phyloP scores from a whole-genome alignment of 2,329 filamentous ascomycete species.

The Fusarium decemcellulare region DNA sequence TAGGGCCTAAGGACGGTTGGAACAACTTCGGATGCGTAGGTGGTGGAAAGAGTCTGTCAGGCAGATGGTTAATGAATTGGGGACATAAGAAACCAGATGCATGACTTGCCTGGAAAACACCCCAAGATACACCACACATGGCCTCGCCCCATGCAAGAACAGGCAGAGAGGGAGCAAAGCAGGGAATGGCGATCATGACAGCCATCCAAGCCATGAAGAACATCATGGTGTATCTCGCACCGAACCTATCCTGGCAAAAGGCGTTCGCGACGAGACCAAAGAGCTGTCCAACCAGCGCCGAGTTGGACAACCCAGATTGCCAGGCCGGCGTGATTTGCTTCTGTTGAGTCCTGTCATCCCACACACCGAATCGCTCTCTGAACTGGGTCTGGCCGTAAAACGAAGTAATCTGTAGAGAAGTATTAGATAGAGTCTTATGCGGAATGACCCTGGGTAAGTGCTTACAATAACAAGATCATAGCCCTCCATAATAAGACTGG shows the following conservation, averaged over 20 bases:
- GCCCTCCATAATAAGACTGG: slow-evolving; percentile 46
- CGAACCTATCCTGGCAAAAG: slow-evolving; percentile 56
- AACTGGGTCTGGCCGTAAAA: slow-evolving; percentile 37
- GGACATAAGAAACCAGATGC: background rate
- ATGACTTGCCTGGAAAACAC: slow-evolving; percentile 42
- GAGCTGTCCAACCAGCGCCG: slow-evolving; percentile 59
- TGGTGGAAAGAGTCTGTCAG: slow-evolving; percentile 54
- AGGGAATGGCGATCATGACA: slow-evolving; percentile 27
- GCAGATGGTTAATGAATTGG: background rate
- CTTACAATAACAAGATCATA: slow-evolving; percentile 55
- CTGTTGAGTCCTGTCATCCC: slow-evolving; percentile 28
- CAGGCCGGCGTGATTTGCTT: slow-evolving; percentile 60
- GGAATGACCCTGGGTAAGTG: background rate
- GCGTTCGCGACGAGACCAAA: slow-evolving; percentile 60
- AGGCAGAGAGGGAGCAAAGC: slow-evolving; percentile 52
- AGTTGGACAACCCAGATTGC: slow-evolving; percentile 62
- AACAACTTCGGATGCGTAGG: slow-evolving; percentile 60
- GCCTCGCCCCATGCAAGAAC: slow-evolving; percentile 53
- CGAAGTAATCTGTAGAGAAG: slow-evolving; percentile 13
- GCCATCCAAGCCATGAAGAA: slow-evolving; percentile 35
- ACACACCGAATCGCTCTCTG: slow-evolving; percentile 27
- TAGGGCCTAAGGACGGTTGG: slow-evolving; percentile 55
- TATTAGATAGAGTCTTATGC: too few relatives aligned
- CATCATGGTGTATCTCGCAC: slow-evolving; percentile 42
- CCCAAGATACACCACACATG: slow-evolving; percentile 55